phyloP scores from a whole-genome alignment of 768 basidiomycete genomes.

The Termitomyces sp. region DNA sequence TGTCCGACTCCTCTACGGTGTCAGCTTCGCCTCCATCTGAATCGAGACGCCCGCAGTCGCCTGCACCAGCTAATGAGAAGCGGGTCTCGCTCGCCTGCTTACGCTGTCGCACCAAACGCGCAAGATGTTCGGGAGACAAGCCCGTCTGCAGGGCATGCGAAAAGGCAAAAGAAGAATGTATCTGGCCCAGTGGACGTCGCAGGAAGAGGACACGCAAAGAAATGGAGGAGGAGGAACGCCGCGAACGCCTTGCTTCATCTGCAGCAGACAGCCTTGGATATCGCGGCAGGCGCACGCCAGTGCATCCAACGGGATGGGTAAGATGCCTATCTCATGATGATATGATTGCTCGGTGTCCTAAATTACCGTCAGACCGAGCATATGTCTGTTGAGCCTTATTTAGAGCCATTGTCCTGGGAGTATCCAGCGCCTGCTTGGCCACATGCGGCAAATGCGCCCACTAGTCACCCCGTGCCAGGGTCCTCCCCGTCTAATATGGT shows the following conservation, averaged over 20 bases:
- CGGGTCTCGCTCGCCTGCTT: constrained; percentile 13
- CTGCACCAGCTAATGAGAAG: constrained; percentile 7
- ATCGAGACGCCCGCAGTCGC: constrained; percentile 1
- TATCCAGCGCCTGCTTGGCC: constrained; percentile 4
- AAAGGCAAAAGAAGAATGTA: constrained; percentile 11
- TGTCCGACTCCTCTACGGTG: constrained; percentile 5
- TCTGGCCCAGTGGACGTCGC: constrained; percentile 11
- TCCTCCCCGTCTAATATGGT: neutral
- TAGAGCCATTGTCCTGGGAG: constrained; percentile 5
- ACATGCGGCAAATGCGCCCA: neutral
- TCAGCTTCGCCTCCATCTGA: constrained; percentile 4
- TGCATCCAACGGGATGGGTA: neutral
- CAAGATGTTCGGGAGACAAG: constrained; percentile 13
- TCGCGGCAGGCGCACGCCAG: constrained; percentile 1
- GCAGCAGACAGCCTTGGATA: constrained; percentile 9
- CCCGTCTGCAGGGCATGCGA: constrained; percentile 11
- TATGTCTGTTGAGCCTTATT: neutral
- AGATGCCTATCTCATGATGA: neutral
- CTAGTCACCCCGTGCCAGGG: neutral
- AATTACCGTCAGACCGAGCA: neutral
- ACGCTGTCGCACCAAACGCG: constrained; percentile 13
- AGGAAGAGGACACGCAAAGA: constrained; percentile 11
- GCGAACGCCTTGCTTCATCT: constrained; percentile 6
- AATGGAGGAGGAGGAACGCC: constrained; percentile 12
- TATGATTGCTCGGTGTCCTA: neutral